Percentiles rank a stretch among this genome's conserved stretches.
phyloP scores from a whole-genome alignment of 164 flowering plant genomes.

The Protea cynaroides region DNA sequence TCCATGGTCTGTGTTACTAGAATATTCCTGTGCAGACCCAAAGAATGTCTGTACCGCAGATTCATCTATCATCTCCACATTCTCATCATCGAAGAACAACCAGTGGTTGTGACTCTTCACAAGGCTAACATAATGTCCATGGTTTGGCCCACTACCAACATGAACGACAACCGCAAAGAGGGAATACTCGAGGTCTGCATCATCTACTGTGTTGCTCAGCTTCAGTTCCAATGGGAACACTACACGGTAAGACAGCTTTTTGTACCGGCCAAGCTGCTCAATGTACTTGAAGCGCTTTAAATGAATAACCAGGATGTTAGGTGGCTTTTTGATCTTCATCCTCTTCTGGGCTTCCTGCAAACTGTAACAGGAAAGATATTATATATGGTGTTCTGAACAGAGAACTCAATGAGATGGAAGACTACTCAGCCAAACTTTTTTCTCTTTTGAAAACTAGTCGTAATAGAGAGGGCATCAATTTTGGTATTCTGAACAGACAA shows the following conservation, averaged over 20 bases:
- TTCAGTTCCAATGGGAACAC: constrained; percentile 96
- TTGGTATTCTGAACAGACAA: too few relatives aligned
- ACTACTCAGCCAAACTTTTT: too few relatives aligned
- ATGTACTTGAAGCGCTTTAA: constrained; percentile 97
- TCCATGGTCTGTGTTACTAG: constrained; percentile 96
- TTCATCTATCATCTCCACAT: constrained; percentile 97
- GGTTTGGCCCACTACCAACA: constrained; percentile 98
- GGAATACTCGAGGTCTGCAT: constrained; percentile 84
- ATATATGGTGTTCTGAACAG: neutral
- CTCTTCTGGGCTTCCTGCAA: constrained; percentile 56
- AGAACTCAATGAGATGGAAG: too few relatives aligned
- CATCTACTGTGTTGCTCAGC: constrained; percentile 86
- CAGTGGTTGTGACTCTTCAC: constrained; percentile 99
- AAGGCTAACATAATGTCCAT: constrained; percentile 95
- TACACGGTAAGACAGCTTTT: constrained; percentile 91
- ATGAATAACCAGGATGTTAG: constrained; percentile 92
- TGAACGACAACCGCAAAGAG: constrained; percentile 97
- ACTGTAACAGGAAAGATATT: constrained; percentile 18
- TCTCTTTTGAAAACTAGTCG: neutral
- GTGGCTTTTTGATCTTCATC: constrained; percentile 84
- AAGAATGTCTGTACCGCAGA: constrained; percentile 96
- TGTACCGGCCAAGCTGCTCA: constrained; percentile 90
- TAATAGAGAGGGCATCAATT: too few relatives aligned
- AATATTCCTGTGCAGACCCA: constrained; percentile 97
- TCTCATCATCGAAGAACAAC: constrained; percentile 97